Base-by-base conservation (phyloP, 139 green algal species). In the Astrephomene gubernaculifera region DNA sequence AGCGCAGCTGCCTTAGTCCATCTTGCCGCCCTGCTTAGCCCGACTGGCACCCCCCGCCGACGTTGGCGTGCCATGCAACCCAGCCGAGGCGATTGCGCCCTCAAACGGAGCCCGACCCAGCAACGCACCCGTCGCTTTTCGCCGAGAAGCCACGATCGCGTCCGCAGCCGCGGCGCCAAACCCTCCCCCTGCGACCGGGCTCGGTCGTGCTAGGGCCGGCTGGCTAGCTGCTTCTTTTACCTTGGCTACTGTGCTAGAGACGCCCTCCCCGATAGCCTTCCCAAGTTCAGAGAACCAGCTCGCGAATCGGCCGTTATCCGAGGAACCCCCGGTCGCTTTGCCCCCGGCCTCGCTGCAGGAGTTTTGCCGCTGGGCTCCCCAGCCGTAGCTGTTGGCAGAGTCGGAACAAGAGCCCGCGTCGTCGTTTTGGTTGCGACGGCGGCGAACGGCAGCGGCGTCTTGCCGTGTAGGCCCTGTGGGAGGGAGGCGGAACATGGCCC, bases 161-260 rank as follows among this genome's bases (percentile, higher is more conserved):
- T 84, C 78, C 31, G 68, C 68, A 17, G 78, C 78, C 63, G 43
- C 78, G 1, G 61, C 61, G 4, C 53, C 78, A 9, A 73, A 74
- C 22, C 61, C 63, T 4, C 54, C 39, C 27, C 38, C 24, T 0
- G 36, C n/a, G n/a, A n/a, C 10, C 5, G 27, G 5, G 38, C 25
- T 53, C 3, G 78, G 22, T 24, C 38, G 38, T 3, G 79, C 79
- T 19, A 86, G 49, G 14, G 69, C 79, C 0, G 79, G 79, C 49
- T 86, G 79, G 65, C 78, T 86, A 1, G 79, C 79, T 2, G 79
- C 79, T 36, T 86, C 79, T 65, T 86, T 86, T 0, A 86, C 79
- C 45, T 86, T 86, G 0, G 64, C 65, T 9, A 86, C 79, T 4
- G 79, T 86, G 8, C 41, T 72, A 0, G 65, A 79, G 19, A 86